Conservation (phyloP, 305 asterid genomes). For the Fraxinus nigra region DNA sequence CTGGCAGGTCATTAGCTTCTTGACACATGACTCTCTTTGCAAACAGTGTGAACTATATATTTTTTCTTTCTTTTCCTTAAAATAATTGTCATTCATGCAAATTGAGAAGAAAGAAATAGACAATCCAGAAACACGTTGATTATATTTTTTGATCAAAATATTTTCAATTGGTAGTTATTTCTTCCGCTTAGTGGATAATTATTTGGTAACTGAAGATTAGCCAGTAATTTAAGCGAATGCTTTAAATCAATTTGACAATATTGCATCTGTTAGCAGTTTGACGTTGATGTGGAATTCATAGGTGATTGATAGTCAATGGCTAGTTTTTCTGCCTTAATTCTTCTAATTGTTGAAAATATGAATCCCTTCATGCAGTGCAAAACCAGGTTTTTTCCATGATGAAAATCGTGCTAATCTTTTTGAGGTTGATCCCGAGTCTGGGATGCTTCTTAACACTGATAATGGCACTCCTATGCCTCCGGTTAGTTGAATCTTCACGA, state of each 20-base stretch:
- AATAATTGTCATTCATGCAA: constrained; percentile 1
- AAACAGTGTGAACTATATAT: constrained; percentile 3
- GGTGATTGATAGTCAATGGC: constrained; percentile 16
- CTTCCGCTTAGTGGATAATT: background rate
- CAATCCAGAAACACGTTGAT: background rate
- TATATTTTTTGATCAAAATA: background rate
- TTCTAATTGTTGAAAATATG: constrained; percentile 23
- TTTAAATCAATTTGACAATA: background rate
- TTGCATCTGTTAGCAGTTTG: constrained; percentile 11
- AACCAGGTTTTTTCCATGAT: constrained; percentile 93
- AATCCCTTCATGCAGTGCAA: constrained; percentile 58
- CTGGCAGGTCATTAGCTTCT: constrained; percentile 78
- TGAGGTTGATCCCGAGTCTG: constrained; percentile 85
- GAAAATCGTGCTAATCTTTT: constrained; percentile 84
- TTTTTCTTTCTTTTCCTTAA: background rate
- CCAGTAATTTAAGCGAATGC: background rate
- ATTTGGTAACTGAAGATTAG: background rate
- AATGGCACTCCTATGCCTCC: constrained; percentile 97
- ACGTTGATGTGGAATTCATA: constrained; percentile 12
- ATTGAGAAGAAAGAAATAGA: constrained; percentile 5
- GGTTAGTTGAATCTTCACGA: constrained; percentile 45
- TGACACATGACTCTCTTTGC: constrained; percentile 19
- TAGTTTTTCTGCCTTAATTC: background rate
- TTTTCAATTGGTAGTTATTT: constrained; percentile 8
- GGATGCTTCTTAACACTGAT: constrained; percentile 95